Percentiles rank a stretch among this genome's conserved stretches.
phyloP scores from a whole-genome alignment of 139 green algal species.

The Raphidocelis subcapitata region DNA sequence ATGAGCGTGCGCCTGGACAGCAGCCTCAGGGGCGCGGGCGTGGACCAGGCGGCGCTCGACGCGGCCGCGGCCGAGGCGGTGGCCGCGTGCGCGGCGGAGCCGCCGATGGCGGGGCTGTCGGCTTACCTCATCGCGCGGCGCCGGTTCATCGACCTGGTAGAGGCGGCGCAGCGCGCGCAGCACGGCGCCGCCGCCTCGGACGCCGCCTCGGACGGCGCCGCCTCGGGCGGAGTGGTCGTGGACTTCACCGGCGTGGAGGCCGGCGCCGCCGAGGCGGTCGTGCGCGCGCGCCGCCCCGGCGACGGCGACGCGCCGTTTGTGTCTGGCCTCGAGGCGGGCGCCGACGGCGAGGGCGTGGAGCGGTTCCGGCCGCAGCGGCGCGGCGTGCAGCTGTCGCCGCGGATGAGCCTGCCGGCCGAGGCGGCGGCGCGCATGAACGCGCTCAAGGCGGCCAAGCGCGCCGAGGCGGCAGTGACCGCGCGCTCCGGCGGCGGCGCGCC shows the following conservation, averaged over 20 bases:
- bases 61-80: constrained; percentile 23
- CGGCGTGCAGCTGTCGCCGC: constrained; percentile 43
- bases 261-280: constrained; percentile 29
- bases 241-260: constrained; percentile 39
- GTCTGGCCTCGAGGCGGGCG: constrained; percentile 42
- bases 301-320: not conserved
- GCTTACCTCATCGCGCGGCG: constrained; percentile 22
- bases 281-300: constrained; percentile 30
- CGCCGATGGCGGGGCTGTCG: constrained; percentile 1
- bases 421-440: constrained; percentile 38
- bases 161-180: not conserved
- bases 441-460: constrained; percentile 13
- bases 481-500: constrained; percentile 1
- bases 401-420: constrained; percentile 53
- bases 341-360: constrained; percentile 72
- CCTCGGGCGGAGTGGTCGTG: not conserved
- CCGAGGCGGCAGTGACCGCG: constrained; percentile 8
- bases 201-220: not conserved
- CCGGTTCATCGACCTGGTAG: constrained; percentile 1
- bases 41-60: constrained; percentile 18
- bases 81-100: constrained; percentile 5
- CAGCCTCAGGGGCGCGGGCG: constrained; percentile 34
- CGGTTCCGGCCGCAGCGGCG: constrained; percentile 47
- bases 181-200: not conserved
- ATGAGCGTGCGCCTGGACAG: constrained; percentile 58